A percentile compares a stretch with the other conserved stretches of the same genome.
Evolutionary conservation across 2,329 filamentous ascomycete species (phyloP).

Genomic region (Ambrosiella xylebori): DNA sequence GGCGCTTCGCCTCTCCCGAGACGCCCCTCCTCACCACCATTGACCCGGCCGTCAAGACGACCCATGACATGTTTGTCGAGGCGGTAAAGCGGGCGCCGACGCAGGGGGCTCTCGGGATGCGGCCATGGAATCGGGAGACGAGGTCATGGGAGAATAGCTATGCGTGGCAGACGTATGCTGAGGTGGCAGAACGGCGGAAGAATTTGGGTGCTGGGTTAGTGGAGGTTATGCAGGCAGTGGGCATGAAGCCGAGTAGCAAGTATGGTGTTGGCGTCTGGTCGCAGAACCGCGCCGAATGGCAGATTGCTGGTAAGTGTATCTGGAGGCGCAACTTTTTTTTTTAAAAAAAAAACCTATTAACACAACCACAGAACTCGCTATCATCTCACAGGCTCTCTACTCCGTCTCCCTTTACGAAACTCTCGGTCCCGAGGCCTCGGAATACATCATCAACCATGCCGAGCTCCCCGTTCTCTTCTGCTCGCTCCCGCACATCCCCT

Average conservation of each 20-base stretch:
- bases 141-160: conserved; percentile 60
- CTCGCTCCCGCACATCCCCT: conserved; percentile 64
- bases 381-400: conserved; percentile 72
- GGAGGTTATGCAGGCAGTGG: conserved; percentile 58
- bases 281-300: conserved; percentile 75
- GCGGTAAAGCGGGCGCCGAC: conserved; percentile 45
- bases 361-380: conserved; percentile 50
- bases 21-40: conserved; percentile 52
- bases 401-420: conserved; percentile 94
- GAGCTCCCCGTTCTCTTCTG: conserved; percentile 58
- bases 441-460: conserved; percentile 91
- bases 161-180: conserved; percentile 66
- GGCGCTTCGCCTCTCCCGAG: conserved; percentile 45
- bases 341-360: background rate
- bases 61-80: conserved; percentile 66
- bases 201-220: conserved; percentile 76
- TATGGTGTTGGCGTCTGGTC: conserved; percentile 74
- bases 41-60: conserved; percentile 53
- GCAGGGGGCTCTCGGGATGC: conserved; percentile 59
- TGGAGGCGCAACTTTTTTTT: background rate
- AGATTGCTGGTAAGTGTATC: conserved; percentile 45
- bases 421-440: conserved; percentile 73
- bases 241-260: conserved; percentile 40
- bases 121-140: conserved; percentile 58
- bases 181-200: conserved; percentile 61